phyloP scores from a whole-genome alignment of 2,329 filamentous ascomycete species.

The Claviceps fusiformis region DNA sequence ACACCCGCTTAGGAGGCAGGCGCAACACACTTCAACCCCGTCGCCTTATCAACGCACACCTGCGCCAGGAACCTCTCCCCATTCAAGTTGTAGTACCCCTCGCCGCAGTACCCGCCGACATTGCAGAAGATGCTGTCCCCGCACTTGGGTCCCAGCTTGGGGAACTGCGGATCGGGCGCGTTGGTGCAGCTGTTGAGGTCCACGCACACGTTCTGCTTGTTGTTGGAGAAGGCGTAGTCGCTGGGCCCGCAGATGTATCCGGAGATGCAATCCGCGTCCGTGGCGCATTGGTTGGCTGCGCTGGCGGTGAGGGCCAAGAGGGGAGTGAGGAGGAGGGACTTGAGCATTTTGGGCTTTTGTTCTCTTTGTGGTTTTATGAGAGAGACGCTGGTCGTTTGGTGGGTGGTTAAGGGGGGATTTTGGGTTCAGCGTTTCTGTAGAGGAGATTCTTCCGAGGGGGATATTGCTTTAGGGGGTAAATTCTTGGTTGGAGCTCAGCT shows the following conservation, averaged over 20 bases:
- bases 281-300: neutral
- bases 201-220: neutral
- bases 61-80: neutral
- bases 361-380: too few relatives aligned
- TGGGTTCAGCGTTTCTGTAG: too few relatives aligned
- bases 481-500: too few relatives aligned
- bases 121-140: neutral
- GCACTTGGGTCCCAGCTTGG: neutral
- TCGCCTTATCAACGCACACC: neutral
- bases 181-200: neutral
- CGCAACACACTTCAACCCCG: neutral
- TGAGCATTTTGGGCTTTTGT: neutral
- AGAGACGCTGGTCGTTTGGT: too few relatives aligned
- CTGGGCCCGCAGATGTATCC: neutral
- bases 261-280: neutral
- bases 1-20: too few relatives aligned
- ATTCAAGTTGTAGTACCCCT: neutral
- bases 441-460: too few relatives aligned
- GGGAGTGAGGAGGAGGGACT: neutral
- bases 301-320: neutral
- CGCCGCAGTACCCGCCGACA: neutral
- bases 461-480: too few relatives aligned
- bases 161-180: neutral
- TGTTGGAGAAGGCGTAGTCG: neutral
- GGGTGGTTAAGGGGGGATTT: too few relatives aligned